Evolutionary conservation across 2,329 filamentous ascomycete species (phyloP).

Genomic region (Camptophora hylomeconis): DNA sequence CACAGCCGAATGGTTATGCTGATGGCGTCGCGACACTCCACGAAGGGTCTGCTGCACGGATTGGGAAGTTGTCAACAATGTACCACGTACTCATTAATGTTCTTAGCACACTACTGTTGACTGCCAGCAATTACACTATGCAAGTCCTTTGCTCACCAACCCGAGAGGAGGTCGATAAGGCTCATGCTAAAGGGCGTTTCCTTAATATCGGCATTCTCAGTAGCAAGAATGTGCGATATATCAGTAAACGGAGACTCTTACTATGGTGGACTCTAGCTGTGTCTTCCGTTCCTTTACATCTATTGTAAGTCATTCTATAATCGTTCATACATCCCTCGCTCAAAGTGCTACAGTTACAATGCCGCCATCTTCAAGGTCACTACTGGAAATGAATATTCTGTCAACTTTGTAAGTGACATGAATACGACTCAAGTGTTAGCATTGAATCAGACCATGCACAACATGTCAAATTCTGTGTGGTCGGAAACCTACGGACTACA

Average conservation of each 20-base stretch:
- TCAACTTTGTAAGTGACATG: neutral
- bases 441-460: conserved; percentile 1
- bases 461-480: conserved; percentile 1
- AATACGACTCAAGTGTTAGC: neutral
- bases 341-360: too few species aligned
- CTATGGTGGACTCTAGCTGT: conserved; percentile 4
- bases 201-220: conserved; percentile 7
- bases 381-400: neutral
- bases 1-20: too few species aligned
- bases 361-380: conserved; percentile 1
- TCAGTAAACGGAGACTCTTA: conserved; percentile 1
- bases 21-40: too few species aligned
- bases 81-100: conserved; percentile 7
- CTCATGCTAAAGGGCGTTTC: conserved; percentile 9
- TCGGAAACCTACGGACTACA: neutral
- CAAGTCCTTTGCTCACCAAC: conserved; percentile 18
- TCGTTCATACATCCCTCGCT: too few species aligned
- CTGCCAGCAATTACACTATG: conserved; percentile 19
- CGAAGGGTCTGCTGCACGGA: too few species aligned
- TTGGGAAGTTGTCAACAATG: too few species aligned
- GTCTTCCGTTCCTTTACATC: conserved; percentile 4
- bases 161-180: conserved; percentile 14
- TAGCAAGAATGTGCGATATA: conserved; percentile 5
- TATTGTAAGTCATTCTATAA: too few species aligned
- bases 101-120: conserved; percentile 13